Base-by-base conservation (phyloP, 2,329 filamentous ascomycete species). In the Sporothrix schenckii region DNA sequence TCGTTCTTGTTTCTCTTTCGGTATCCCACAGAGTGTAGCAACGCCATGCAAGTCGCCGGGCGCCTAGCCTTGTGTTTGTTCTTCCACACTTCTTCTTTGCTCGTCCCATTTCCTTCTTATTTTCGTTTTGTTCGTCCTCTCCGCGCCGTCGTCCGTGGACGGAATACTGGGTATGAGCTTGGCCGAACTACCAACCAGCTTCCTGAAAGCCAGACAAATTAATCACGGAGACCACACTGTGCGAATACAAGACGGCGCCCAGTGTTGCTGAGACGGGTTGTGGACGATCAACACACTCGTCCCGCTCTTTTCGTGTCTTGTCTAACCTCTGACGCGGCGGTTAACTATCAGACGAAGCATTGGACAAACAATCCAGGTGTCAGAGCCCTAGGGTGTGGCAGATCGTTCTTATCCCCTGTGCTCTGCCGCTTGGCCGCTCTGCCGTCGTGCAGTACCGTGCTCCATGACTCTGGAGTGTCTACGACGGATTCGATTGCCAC, bases 161-260 rank as follows among this genome's bases (percentile, higher is more conserved):
- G n/a, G 41, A 44, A 21, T 19, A 14, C 49, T 66, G 10, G n/a
- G 21, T 41, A 13, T 24, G 44, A n/a, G 24, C 27, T 24, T 52
- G 63, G 49, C 49, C 30, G 9, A 27, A 19, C 49, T 50, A 44
- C 21, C 30, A 19, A 24, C n/a, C 34, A 67, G 50, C 63, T 54
- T 27, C 21, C 14, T 21, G 21, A 67, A 10, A 34, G 49, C 65
- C 34, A 50, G 50, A 34, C 49, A 67, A 34, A 67, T 54, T 68
- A 54, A 68, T 27, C 66, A 68, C 66, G 66, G 66, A 68, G 66
- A 56, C 21, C 27, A 68, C 52, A 16, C 66, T 49, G 58, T 68
- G 66, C 66, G 10, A 68, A 49, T 44, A 68, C 30, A 68, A 49
- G 50, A 54, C 66, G 66, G 47, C 66, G 49, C 56, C 52, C 21